Base-by-base conservation (phyloP, 2,329 filamentous ascomycete species). In the Grosmannia clavigera region DNA sequence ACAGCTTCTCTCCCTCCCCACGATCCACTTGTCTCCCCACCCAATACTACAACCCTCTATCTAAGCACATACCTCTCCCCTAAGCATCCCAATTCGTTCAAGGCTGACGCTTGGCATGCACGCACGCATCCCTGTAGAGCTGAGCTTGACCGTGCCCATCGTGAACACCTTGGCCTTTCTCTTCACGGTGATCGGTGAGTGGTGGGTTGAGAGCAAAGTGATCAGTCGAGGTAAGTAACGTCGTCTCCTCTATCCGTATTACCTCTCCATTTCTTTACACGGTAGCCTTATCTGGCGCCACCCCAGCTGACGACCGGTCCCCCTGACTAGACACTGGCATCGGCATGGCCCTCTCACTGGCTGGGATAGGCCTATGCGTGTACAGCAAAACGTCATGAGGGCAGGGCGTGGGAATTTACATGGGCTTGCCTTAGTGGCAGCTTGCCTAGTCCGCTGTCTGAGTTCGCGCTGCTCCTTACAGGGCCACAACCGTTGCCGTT, bases 101-200 rank as follows among this genome's bases (percentile, higher is more conserved):
- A 12, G n/a, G 27, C 19, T 29, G 22, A 52, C n/a, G 25, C 14
- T 53, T 31, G 11, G 27, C 6, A 35, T 29, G 40, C 48, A 29
- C 25, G 46, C 31, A 22, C 50, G 14, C 25, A 51, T 53, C 54
- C 16, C 25, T 29, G 53, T 66, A 94, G 92, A 97, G 72, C 70
- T 97, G 66, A 96, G 91, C 69, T 77, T 97, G 64, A 96, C 92
- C 2, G 92, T 97, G 0, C 92, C 92, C 1, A 94, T 97, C 64
- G 92, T 92, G 1, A 97, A 97, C 69, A 95, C 91, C 0, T 75
- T 95, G 68, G 92, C 92, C 0, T 97, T 97, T 67, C 73, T 97
- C n/a, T 97, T 96, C 69, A 97, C 92, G 0, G 92, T 96, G 2
- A 69, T 96, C 14, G 92, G 92, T 0, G 92, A 97, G 67, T 97